Evolutionary conservation across 495 filamentous ascomycete species (phyloP), one percentile per base, ranked within the genome.

Genomic region (Symbiotaphrina buchneri): DNA sequence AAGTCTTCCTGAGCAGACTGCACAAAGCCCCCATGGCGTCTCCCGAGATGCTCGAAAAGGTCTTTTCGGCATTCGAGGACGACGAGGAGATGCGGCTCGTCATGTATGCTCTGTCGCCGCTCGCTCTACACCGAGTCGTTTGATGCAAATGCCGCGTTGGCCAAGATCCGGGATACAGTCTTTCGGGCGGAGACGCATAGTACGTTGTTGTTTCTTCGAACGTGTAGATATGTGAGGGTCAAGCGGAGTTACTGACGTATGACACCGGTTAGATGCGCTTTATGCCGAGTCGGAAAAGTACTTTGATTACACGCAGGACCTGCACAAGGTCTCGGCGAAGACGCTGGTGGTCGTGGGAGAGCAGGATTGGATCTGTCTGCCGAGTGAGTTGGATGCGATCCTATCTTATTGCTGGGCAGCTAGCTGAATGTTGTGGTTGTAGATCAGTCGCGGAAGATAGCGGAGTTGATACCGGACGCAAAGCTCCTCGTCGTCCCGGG

Each of bases 281-380:
- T 33, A 33, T 27, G 23, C 31, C 4, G 20, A 33, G 14, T 25
- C 13, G 14, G 24, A 33, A 18, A 33, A 33, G 14, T 33, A 33
- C 31, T 33, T 33, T 30, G 31, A 33, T 14, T 33, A 33, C 20
- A 19, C 20, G 4, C 15, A 15, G 17, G 10, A 30, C 10, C 16
- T 33, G 5, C 5, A 28, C 5, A 28, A 23, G 5, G 27, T 33
- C 20, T 5, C 4, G 7, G 31, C 31, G 11, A 13, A 10, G 6
- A 28, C 31, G 6, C 22, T 33, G n/a, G 22, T 33, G 8, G 5
- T 33, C n/a, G 31, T 33, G 10, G 31, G 31, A 4, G 31, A 33
- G 20, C 10, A 30, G 19, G 31, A 33, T 28, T 33, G 31, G 31
- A 33, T 33, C 4, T 33, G 31, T 28, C 31, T 23, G 19, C 19